These are phyloP conservation scores for Prunus salicina DNA, from an alignment of 306 rosid genomes.

Conservation along the genomic window DNA sequence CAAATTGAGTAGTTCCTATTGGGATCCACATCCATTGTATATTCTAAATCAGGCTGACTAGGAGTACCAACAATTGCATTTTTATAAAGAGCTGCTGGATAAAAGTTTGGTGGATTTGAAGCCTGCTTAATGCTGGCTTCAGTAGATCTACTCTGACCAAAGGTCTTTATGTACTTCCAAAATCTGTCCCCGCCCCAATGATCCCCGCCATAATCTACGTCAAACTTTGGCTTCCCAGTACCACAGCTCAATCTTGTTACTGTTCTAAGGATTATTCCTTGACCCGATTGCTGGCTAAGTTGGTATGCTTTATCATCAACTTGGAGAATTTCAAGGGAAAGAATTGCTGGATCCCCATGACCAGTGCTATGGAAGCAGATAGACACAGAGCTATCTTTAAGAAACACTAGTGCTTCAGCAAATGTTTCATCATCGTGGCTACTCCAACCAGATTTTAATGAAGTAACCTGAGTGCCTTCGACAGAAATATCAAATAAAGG, in stretches of 20 bases:
- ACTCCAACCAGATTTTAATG: slow-evolving; percentile 92
- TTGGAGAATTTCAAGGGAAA: slow-evolving; percentile 92
- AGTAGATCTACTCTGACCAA: slow-evolving; percentile 59
- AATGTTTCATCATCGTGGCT: slow-evolving; percentile 64
- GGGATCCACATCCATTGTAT: slow-evolving; percentile 77
- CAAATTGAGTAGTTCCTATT: slow-evolving; percentile 88
- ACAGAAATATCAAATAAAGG: slow-evolving; percentile 85
- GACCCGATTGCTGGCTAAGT: slow-evolving; percentile 50
- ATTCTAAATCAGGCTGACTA: slow-evolving; percentile 66
- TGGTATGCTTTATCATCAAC: slow-evolving; percentile 63
- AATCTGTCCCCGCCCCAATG: slow-evolving; percentile 90
- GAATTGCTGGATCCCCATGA: slow-evolving; percentile 98
- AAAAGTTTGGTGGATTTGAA: slow-evolving; percentile 71
- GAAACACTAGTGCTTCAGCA: slow-evolving; percentile 68
- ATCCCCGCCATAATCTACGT: slow-evolving; percentile 56
- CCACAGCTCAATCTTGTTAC: slow-evolving; percentile 81
- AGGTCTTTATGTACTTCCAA: slow-evolving; percentile 55
- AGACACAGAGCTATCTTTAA: slow-evolving; percentile 63
- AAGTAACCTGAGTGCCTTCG: slow-evolving; percentile 75
- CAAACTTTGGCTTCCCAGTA: slow-evolving; percentile 68
- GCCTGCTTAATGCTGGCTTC: slow-evolving; percentile 64
- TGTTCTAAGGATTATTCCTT: slow-evolving; percentile 68
- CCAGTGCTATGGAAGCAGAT: slow-evolving; percentile 96
- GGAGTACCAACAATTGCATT: slow-evolving; percentile 64
- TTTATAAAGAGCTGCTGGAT: slow-evolving; percentile 80